Conservation (phyloP, 106 monocot species). For the Dendrobium chrysotoxum region DNA sequence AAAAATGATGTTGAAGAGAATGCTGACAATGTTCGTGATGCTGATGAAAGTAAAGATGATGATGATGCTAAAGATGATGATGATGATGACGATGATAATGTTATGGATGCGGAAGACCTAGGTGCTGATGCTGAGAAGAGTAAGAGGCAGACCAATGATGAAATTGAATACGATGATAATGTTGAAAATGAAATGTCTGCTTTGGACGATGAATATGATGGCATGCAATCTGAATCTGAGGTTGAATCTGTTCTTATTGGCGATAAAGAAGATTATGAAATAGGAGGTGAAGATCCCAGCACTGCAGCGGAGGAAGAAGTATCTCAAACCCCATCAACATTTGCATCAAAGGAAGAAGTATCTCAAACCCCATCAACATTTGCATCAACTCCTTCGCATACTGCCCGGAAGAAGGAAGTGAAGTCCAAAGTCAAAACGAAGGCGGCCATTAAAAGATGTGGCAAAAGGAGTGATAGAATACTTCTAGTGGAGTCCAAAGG, state of each 20-base stretch:
- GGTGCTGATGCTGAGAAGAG: conserved; percentile 83
- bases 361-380: conserved; percentile 18
- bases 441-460: conserved; percentile 2
- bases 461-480: conserved; percentile 23
- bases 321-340: conserved; percentile 17
- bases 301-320: conserved; percentile 12
- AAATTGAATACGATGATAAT: conserved; percentile 93
- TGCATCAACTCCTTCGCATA: neutral
- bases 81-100: conserved; percentile 23
- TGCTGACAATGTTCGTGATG: conserved; percentile 8
- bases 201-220: conserved; percentile 32
- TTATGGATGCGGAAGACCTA: conserved; percentile 31
- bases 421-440: conserved; percentile 11
- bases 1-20: conserved; percentile 4
- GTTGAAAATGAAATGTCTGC: conserved; percentile 22
- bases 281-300: conserved; percentile 16
- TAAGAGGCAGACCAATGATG: conserved; percentile 63
- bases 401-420: neutral
- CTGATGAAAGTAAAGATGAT: conserved; percentile 23
- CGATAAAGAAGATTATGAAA: conserved; percentile 29
- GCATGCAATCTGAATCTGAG: conserved; percentile 34
- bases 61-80: conserved; percentile 29
- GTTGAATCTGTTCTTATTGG: conserved; percentile 45
- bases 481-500: conserved; percentile 27
- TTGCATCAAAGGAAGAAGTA: conserved; percentile 13